Evolutionary conservation across 2,329 filamentous ascomycete genomes (phyloP), one percentile per base, ranked within the genome.

Genomic region (Exophiala bonariae): DNA sequence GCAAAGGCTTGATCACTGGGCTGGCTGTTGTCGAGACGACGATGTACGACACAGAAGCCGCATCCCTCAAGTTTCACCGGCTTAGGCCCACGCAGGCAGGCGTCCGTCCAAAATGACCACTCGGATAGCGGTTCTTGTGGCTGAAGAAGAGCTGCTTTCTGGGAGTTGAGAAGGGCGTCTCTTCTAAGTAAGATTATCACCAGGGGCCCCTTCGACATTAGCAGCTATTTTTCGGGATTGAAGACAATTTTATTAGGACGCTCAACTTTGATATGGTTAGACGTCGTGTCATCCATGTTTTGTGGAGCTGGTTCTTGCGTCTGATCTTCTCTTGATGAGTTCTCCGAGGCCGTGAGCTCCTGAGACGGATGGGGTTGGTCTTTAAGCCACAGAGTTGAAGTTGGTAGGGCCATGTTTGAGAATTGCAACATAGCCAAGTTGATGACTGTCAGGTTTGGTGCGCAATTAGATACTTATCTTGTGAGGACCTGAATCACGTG

Each of bases 41-140:
- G 44, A 18, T 47, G 44, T 26, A 47, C 2, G 71, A 71, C 45
- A 69, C 67, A 3, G 69, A 72, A 57, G 68, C 64, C n/a, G 67
- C 65, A 19, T 67, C 67, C 4, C 58, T 68, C 13, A 67, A 72
- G 56, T 62, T 65, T 13, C 67, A 72, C 41, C 62, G 67, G 19
- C 71, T 71, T 35, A 71, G 37, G 44, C 4, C 26, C 37, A 26
- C 28, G 44, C 19, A 36, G 26, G 44, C 16, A 47, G 7, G 44
- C 44, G 35, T 47, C 44, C 18, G 44, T 47, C 44, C 44, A 47
- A 22, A 47, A 47, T 23, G 44, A 34, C 37, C 37, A 42, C 35
- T 47, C 38, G 38, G 16, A 42, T 41, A 18, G 37, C 35, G 44
- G 44, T 18, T 17, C 13, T 11, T 47, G 44, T 9, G 44, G 44